A percentile compares a stretch with the other conserved stretches of the same genome.
Evolutionary conservation across 305 asterid genomes (phyloP).

Genomic region (Fraxinus latifolia): DNA sequence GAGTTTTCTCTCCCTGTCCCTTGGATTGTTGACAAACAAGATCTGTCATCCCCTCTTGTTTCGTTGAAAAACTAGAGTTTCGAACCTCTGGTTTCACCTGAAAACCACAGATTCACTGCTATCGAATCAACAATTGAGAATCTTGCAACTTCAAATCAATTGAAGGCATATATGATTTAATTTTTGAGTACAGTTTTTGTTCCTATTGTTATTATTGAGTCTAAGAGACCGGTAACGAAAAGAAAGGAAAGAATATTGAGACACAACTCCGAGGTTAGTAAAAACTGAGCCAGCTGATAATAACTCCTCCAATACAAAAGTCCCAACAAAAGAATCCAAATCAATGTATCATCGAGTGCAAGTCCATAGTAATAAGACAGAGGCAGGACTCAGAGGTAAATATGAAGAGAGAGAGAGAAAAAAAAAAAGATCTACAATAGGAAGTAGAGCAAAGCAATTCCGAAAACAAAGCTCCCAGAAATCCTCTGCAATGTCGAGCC

Average conservation of each 20-base stretch:
- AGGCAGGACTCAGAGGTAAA: conserved; percentile 4
- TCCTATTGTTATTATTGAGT: background rate
- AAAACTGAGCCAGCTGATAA: conserved; percentile 3
- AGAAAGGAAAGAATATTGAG: background rate
- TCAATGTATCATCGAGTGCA: conserved; percentile 37
- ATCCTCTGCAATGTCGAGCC: conserved; percentile 31
- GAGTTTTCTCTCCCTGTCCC: no score
- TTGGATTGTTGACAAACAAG: no score
- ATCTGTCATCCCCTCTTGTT: no score
- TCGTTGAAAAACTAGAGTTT: no score
- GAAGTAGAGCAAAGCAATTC: conserved; percentile 36
- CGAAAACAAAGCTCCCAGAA: conserved; percentile 35
- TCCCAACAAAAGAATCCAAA: conserved; percentile 55
- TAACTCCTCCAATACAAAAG: conserved; percentile 23
- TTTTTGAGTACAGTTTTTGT: background rate
- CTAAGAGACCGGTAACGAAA: background rate
- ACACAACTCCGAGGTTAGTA: background rate
- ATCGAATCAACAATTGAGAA: no score
- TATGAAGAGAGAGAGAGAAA: background rate
- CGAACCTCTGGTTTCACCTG: no score
- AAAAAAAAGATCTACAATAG: conserved; percentile 31
- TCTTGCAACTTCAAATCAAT: no score
- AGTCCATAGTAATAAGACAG: conserved; percentile 15
- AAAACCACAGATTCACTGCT: no score
- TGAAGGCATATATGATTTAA: background rate